Evolutionary conservation across 495 filamentous ascomycete genomes (phyloP).

Genomic region (Astrocystis sublimbata): DNA sequence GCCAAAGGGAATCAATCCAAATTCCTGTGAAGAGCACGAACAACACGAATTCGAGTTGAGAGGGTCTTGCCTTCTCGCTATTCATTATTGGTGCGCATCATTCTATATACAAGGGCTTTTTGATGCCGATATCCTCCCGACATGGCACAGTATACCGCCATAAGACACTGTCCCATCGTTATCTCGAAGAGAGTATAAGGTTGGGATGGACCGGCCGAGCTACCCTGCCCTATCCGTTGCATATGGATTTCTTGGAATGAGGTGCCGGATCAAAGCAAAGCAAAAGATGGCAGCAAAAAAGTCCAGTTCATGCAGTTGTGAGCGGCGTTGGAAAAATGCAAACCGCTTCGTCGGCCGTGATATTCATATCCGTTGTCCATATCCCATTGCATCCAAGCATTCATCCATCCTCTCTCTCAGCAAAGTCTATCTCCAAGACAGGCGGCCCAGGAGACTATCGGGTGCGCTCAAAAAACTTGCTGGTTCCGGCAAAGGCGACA

Average conservation of each 20-base stretch:
- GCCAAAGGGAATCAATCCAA: not conserved
- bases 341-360: constrained; percentile 6
- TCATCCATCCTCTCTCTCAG: constrained; percentile 1
- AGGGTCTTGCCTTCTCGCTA: not conserved
- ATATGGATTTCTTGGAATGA: constrained; percentile 4
- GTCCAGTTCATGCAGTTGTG: not conserved
- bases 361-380: constrained; percentile 12
- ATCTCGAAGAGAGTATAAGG: not conserved
- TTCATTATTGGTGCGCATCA: not conserved
- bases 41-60: not conserved
- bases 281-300: too few species aligned
- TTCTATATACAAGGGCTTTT: not conserved
- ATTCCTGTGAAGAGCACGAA: not conserved
- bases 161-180: not conserved
- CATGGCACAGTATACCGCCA: not conserved
- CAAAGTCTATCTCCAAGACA: not conserved
- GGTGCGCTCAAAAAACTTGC: constrained; percentile 84
- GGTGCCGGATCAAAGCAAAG: too few species aligned
- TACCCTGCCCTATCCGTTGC: not conserved
- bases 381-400: too few species aligned
- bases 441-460: constrained; percentile 48
- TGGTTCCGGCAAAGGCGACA: constrained; percentile 83
- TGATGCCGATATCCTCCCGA: constrained; percentile 5
- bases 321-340: not conserved
- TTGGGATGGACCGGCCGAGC: not conserved